Evolutionary conservation across 352 stramenopile species (phyloP).

Genomic region (Saprolegnia parasitica): DNA sequence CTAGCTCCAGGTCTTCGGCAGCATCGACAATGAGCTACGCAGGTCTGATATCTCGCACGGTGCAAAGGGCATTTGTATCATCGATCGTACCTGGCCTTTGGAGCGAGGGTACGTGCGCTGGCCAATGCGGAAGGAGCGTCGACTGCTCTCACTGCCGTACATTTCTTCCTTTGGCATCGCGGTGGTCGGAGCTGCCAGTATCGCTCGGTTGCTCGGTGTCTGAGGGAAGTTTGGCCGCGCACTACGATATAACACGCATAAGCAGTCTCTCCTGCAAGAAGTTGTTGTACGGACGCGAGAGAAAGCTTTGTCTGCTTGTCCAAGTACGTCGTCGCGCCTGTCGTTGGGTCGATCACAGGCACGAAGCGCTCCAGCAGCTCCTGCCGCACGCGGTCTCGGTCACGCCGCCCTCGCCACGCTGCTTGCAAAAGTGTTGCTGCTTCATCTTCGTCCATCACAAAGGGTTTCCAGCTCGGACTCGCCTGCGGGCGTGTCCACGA

Average conservation of each 20-base stretch:
- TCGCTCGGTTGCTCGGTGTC: neutral
- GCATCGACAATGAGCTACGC: slow-evolving; percentile 39
- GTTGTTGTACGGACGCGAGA: neutral
- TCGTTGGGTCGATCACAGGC: neutral
- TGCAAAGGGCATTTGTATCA: too few species aligned
- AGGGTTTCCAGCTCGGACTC: neutral
- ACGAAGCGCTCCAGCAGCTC: neutral
- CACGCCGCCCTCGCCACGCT: neutral
- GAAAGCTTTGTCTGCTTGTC: neutral
- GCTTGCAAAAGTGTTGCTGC: neutral
- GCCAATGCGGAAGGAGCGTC: neutral
- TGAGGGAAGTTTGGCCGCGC: neutral
- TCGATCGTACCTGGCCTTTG: slow-evolving; percentile 36
- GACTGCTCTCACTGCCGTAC: neutral
- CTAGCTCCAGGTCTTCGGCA: slow-evolving; percentile 23
- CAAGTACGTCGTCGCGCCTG: slow-evolving; percentile 13
- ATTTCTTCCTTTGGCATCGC: neutral
- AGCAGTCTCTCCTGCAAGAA: neutral
- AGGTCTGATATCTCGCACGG: too few species aligned
- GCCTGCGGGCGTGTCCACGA: slow-evolving; percentile 49
- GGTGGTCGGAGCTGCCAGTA: too few species aligned
- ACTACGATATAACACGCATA: neutral
- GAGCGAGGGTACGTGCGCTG: slow-evolving; percentile 47
- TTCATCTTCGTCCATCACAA: slow-evolving; percentile 3
- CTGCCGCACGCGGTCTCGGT: neutral